Conservation (phyloP, 2,329 filamentous ascomycete species). For the Dactylonectria macrodidyma region DNA sequence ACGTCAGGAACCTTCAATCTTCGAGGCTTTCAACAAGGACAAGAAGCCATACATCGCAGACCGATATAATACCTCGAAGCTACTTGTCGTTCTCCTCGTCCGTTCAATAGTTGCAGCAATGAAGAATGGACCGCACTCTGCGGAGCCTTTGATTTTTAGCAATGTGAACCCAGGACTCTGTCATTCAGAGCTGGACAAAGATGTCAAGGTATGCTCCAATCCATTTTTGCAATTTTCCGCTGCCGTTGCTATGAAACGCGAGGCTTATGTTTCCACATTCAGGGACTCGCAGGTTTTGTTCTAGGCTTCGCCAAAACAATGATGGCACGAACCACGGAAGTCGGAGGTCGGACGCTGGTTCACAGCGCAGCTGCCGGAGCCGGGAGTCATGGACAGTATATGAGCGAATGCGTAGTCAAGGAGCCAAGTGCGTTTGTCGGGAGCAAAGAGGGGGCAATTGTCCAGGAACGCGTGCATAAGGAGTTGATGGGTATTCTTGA, state of each 20-base stretch:
- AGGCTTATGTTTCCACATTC: too few relatives aligned
- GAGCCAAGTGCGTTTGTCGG: slow-evolving; percentile 55
- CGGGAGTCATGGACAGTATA: slow-evolving; percentile 58
- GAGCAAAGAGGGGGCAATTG: slow-evolving; percentile 54
- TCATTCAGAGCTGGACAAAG: neutral
- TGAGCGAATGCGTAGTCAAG: slow-evolving; percentile 59
- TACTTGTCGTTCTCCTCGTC: slow-evolving; percentile 42
- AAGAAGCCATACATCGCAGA: neutral
- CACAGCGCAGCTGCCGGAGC: slow-evolving; percentile 53
- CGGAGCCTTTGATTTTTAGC: slow-evolving; percentile 46
- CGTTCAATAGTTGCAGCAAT: slow-evolving; percentile 38
- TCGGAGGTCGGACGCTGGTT: slow-evolving; percentile 61
- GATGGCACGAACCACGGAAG: slow-evolving; percentile 61
- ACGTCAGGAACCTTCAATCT: neutral
- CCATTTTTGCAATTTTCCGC: neutral
- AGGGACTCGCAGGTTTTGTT: neutral
- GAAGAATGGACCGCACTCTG: slow-evolving; percentile 29
- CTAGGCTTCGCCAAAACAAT: neutral
- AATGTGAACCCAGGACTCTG: slow-evolving; percentile 47
- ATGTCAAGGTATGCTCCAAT: neutral
- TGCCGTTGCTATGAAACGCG: too few relatives aligned
- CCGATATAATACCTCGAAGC: slow-evolving; percentile 36
- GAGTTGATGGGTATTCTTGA: slow-evolving; percentile 61
- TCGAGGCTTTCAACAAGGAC: neutral
- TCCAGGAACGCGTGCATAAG: slow-evolving; percentile 59